These are phyloP conservation scores for Stygiomarasmius scandens DNA, from an alignment of 1,284 basidiomycete species.

Conservation along the genomic window DNA sequence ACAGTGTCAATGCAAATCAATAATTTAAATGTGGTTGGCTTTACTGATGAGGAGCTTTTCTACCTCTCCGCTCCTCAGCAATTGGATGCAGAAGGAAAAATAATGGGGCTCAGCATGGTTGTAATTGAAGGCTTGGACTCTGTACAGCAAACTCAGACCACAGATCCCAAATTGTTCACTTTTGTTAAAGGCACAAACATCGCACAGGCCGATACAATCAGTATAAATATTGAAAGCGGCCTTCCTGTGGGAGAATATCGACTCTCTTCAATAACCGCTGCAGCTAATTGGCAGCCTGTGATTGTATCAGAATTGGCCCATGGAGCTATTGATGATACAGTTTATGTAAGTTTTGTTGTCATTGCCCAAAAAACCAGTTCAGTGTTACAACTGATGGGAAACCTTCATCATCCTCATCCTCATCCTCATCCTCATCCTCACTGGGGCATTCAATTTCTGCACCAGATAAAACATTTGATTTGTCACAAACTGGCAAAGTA, in stretches of 20 bases:
- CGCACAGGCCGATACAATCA: slow-evolving; percentile 25
- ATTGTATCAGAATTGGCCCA: slow-evolving; percentile 44
- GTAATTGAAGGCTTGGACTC: slow-evolving; percentile 45
- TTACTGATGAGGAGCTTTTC: background rate
- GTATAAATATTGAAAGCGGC: slow-evolving; percentile 29
- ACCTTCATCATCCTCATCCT: background rate
- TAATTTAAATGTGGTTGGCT: slow-evolving; percentile 24
- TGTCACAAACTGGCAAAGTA: background rate
- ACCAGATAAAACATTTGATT: background rate
- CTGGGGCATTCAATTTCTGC: background rate
- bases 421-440: too few species aligned
- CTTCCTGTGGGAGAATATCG: slow-evolving; percentile 52
- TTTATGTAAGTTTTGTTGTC: slow-evolving; percentile 11
- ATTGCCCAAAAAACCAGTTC: background rate
- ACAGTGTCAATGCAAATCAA: slow-evolving; percentile 46
- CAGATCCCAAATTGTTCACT: slow-evolving; percentile 45
- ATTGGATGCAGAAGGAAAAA: slow-evolving; percentile 27
- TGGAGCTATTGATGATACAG: slow-evolving; percentile 23
- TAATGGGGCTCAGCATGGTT: slow-evolving; percentile 53
- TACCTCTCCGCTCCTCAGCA: background rate
- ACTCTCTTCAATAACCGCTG: slow-evolving; percentile 43
- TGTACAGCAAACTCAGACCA: slow-evolving; percentile 36
- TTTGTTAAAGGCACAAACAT: slow-evolving; percentile 50
- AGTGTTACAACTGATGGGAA: background rate
- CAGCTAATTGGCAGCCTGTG: slow-evolving; percentile 48